Base-by-base conservation (phyloP, 1,284 basidiomycete genomes). In the Boletus calvinii region DNA sequence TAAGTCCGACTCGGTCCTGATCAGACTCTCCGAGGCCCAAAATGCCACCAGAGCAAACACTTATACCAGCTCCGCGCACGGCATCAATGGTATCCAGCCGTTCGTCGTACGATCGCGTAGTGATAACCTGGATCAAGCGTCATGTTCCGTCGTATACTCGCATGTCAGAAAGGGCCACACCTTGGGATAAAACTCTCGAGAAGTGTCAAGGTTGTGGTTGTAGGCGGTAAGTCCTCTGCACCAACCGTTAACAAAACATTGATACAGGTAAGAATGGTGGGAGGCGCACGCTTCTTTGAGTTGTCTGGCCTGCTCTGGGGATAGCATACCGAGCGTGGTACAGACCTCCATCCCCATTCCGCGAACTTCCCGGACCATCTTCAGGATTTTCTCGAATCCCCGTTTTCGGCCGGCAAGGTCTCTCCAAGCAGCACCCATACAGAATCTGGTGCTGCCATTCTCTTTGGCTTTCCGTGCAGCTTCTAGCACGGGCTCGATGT, bases 361-460 rank as follows among this genome's bases (percentile, higher is more conserved):
- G 58, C 92, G 82, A 65, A 93, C 87, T 69, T 91, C 84, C 56
- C 80, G 75, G 66, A 99, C 96, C 95, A 98, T 99, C 59, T 85
- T 78, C 55, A 99, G 75, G 65, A 99, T 98, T 61, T 86, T 84
- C 69, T 98, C 90, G 64, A 99, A 99, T 1, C 95, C 95, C 46
- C 91, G 81, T 73, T 98, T 98, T 58, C 93, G 83, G 3, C 96
- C 95, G 26, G 91, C 86, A 43, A 98, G 81, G 70, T 98, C 96
- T 60, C 96, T 79, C 96, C 96, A 99, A n/a, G 96, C 96, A 4
- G 96, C 95, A 52, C 96, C 96, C 96, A 98, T 98, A 72, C 96
- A 99, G 76, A 98, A 98, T 22, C 96, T 81, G 18, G 96, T 99
- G 67, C 91, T 94, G 30, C 96, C 96, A 65, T 98, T 98, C 58